Evolutionary conservation across 2,329 filamentous ascomycete genomes (phyloP).

Genomic region (Pseudocercospora ulei): DNA sequence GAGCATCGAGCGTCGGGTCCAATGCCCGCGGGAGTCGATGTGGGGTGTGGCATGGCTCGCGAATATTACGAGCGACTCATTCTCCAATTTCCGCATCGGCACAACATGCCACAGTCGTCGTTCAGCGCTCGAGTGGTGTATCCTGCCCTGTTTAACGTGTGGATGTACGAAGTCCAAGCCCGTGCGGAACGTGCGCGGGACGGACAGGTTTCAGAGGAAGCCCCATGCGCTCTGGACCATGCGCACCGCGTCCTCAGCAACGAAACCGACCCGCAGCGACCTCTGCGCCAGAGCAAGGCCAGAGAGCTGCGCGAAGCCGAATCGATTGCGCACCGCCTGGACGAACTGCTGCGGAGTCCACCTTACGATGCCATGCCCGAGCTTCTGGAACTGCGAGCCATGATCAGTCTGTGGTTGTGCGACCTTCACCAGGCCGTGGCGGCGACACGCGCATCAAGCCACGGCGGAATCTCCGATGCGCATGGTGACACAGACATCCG

Average conservation of each 20-base stretch:
- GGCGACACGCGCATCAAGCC: background rate
- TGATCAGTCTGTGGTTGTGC: conserved; percentile 63
- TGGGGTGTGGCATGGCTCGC: conserved; percentile 50
- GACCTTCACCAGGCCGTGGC: conserved; percentile 46
- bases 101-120: conserved; percentile 46
- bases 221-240: conserved; percentile 9
- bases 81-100: conserved; percentile 62
- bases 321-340: conserved; percentile 58
- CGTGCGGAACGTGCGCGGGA: conserved; percentile 44
- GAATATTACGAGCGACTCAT: conserved; percentile 71
- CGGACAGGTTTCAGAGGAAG: conserved; percentile 14
- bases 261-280: conserved; percentile 28
- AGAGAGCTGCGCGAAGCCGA: conserved; percentile 50
- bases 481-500: conserved; percentile 11
- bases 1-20: background rate
- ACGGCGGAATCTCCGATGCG: conserved; percentile 9
- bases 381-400: conserved; percentile 61
- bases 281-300: conserved; percentile 8
- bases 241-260: conserved; percentile 6
- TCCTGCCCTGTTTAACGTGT: conserved; percentile 67
- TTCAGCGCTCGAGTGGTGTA: conserved; percentile 67
- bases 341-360: conserved; percentile 56
- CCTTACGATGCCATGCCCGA: conserved; percentile 61
- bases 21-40: conserved; percentile 19
- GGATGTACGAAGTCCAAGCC: conserved; percentile 64